These are phyloP conservation scores for Cornus controversa DNA, from an alignment of 148 eudicot species.

Conservation along the genomic window DNA sequence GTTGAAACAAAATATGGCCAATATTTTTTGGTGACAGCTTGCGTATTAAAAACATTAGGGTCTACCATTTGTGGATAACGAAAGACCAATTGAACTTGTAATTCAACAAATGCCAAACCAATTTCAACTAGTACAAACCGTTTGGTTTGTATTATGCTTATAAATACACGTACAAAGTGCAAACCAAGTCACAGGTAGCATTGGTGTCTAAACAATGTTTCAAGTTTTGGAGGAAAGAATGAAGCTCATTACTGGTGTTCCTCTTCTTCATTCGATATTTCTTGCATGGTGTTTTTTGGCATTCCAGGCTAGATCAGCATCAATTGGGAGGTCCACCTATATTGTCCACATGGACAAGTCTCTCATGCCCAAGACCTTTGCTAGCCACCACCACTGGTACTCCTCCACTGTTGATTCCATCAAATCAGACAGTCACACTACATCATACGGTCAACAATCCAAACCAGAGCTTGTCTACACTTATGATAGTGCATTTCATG, in stretches of 20 bases:
- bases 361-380: constrained; percentile 30
- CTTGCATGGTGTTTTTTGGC: background rate
- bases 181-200: no score
- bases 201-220: no score
- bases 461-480: constrained; percentile 29
- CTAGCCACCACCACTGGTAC: constrained; percentile 29
- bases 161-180: no score
- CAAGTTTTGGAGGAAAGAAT: background rate
- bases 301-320: background rate
- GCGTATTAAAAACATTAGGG: no score
- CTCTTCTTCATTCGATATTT: background rate
- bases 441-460: background rate
- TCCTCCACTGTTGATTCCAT: constrained; percentile 21
- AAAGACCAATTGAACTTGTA: no score
- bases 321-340: constrained; percentile 27
- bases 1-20: no score
- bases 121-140: no score
- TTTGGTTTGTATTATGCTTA: no score
- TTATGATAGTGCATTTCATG: constrained; percentile 57
- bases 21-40: no score
- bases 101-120: no score
- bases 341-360: constrained; percentile 47
- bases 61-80: no score
- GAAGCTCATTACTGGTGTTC: background rate
- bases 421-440: background rate